phyloP scores from a whole-genome alignment of 2,329 filamentous ascomycete genomes.

The Amesomyces nigricolor region DNA sequence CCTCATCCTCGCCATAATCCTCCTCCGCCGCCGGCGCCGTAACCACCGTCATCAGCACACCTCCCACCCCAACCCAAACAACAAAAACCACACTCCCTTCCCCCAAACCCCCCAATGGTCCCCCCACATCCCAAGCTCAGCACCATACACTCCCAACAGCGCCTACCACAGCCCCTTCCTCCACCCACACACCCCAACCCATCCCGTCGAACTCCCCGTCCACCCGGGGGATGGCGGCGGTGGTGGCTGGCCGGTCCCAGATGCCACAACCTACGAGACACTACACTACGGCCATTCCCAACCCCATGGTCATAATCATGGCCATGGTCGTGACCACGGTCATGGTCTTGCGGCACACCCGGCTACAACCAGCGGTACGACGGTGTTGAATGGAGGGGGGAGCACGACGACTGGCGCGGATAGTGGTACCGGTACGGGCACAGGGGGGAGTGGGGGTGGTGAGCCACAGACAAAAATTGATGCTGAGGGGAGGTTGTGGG shows the following conservation, averaged over 20 bases:
- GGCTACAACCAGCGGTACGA: background rate
- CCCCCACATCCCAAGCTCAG: background rate
- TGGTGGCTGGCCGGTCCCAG: constrained; percentile 7
- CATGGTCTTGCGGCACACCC: no score
- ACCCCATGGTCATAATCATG: background rate
- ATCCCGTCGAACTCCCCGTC: constrained; percentile 11
- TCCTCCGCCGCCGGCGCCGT: constrained; percentile 21
- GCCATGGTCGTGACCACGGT: no score
- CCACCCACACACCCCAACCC: background rate
- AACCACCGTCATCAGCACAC: background rate
- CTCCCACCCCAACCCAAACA: background rate
- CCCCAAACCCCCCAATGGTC: background rate
- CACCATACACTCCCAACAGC: constrained; percentile 3
- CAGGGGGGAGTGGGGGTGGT: background rate
- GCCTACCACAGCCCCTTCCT: constrained; percentile 8
- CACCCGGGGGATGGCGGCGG: background rate
- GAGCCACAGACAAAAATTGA: constrained; percentile 21
- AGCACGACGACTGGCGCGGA: background rate
- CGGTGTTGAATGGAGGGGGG: background rate
- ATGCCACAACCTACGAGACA: constrained; percentile 18
- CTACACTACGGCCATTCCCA: background rate
- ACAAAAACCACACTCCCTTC: background rate
- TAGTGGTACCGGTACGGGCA: background rate
- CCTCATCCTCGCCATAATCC: constrained; percentile 28
- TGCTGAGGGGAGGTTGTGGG: constrained; percentile 22